Base-by-base conservation (phyloP, 768 basidiomycete genomes). In the Daedalea quercina region DNA sequence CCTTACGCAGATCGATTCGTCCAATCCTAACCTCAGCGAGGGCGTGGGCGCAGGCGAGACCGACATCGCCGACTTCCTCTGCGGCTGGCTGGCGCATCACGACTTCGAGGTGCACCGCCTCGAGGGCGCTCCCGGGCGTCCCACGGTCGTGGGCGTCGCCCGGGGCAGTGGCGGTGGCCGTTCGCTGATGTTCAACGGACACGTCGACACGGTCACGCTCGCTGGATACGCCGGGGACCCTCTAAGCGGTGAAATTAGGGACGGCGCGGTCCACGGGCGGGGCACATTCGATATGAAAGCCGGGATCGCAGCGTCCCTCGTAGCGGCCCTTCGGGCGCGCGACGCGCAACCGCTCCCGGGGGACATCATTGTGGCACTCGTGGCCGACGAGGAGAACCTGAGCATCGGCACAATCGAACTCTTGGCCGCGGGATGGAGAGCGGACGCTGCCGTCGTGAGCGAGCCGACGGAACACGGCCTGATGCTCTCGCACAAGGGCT, bases 401-500 rank as follows among this genome's bases (percentile, higher is more conserved):
- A 51, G 50, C 41, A 15, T 51, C 11, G 50, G 50, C 3, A 51
- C 50, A 24, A 35, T 25, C 22, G 50, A 51, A 40, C n/a, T 51
- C 12, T 24, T 51, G 23, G 37, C 37, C 2, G 50, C 50, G 12
- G 50, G 50, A 6, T 51, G 50, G 50, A 37, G 50, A 11, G 50
- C 50, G 12, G 50, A 51, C 20, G 50, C 33, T 11, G 50, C 50
- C 11, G 50, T 51, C 7, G 50, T 51, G 19, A 51, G 50, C 41
- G 50, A 51, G 19, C 50, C 50, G 26, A 51, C 50, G 9, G 41
- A 41, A 12, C 40, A 42, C 20, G 41, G 22, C 6, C 23, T 51
- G 20, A 51, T 51, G 50, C 50, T 51, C n/a, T 23, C 50, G 24
- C 50, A 51, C 50, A 51, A 51, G 20, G 50, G 50, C 28, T 51